Conservation (phyloP, 1,139 yeast species). For the Blastobotrys elegans region DNA sequence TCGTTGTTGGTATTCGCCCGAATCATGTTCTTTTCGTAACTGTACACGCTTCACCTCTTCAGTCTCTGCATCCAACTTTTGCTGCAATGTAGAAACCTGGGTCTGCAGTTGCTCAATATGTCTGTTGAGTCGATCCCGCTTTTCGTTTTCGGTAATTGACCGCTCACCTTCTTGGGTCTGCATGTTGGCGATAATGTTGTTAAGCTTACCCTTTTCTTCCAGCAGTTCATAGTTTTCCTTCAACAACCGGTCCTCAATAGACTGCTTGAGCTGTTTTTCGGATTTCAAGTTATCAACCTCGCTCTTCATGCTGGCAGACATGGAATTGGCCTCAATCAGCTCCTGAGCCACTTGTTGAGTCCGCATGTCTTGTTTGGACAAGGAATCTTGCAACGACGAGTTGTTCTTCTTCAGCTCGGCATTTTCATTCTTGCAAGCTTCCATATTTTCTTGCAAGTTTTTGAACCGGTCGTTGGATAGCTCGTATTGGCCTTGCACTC, state of each 20-base stretch:
- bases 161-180: conserved; percentile 62
- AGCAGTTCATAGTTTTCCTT: conserved; percentile 51
- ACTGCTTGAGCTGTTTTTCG: conserved; percentile 49
- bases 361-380: conserved; percentile 51
- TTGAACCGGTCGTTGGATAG: conserved; percentile 44
- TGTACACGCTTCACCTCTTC: conserved; percentile 26
- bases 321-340: conserved; percentile 41
- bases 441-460: conserved; percentile 35
- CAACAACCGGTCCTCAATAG: conserved; percentile 49
- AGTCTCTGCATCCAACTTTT: conserved; percentile 48
- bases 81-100: conserved; percentile 38
- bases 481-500: conserved; percentile 43
- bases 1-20: conserved; percentile 56
- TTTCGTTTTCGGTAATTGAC: conserved; percentile 47
- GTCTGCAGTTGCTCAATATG: conserved; percentile 44
- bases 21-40: conserved; percentile 27
- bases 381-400: conserved; percentile 50
- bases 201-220: conserved; percentile 57
- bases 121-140: conserved; percentile 46
- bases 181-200: conserved; percentile 54
- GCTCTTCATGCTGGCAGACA: conserved; percentile 38
- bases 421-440: conserved; percentile 42
- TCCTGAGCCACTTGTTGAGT: conserved; percentile 56
- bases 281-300: conserved; percentile 48
- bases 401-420: conserved; percentile 41